Percentiles rank a stretch among this genome's conserved stretches.
Evolutionary conservation across 169 alveolate species (phyloP).

Genomic region (Theileria orientalis): DNA sequence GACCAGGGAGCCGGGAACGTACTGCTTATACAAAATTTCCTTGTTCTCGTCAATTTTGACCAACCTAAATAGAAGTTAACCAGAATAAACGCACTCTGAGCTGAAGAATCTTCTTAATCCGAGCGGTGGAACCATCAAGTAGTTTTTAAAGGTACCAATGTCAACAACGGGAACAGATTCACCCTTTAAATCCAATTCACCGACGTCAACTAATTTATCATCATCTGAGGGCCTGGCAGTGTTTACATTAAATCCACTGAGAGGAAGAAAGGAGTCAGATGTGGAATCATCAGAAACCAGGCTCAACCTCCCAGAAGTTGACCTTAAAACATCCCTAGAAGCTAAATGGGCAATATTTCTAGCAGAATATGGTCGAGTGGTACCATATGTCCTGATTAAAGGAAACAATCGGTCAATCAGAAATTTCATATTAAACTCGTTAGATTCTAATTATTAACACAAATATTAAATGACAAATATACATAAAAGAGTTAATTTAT

Average conservation of each 20-base stretch:
- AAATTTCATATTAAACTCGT: too few species aligned
- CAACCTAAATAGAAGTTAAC: not conserved
- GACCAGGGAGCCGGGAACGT: slow-evolving; percentile 29
- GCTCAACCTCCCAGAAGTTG: slow-evolving; percentile 4
- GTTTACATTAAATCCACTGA: not conserved
- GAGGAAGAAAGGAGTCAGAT: not conserved
- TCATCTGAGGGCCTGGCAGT: not conserved
- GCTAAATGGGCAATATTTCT: too few species aligned
- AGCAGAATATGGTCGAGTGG: too few species aligned
- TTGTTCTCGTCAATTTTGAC: not conserved
- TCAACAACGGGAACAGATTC: slow-evolving; percentile 32
- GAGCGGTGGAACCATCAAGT: slow-evolving; percentile 36
- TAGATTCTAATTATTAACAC: too few species aligned
- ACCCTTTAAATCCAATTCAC: not conserved
- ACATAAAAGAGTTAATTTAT: too few species aligned
- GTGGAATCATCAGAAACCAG: slow-evolving; percentile 1
- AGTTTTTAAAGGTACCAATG: slow-evolving; percentile 25
- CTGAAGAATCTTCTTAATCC: slow-evolving; percentile 14
- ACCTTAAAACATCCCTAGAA: slow-evolving; percentile 4
- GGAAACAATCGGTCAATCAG: too few species aligned
- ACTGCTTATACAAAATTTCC: slow-evolving; percentile 30
- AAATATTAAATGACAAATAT: too few species aligned
- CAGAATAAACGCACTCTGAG: not conserved
- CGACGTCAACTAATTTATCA: not conserved
- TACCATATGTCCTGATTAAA: too few species aligned